phyloP scores from a whole-genome alignment of 2,329 filamentous ascomycete genomes.

The Pseudogymnoascus sp. region DNA sequence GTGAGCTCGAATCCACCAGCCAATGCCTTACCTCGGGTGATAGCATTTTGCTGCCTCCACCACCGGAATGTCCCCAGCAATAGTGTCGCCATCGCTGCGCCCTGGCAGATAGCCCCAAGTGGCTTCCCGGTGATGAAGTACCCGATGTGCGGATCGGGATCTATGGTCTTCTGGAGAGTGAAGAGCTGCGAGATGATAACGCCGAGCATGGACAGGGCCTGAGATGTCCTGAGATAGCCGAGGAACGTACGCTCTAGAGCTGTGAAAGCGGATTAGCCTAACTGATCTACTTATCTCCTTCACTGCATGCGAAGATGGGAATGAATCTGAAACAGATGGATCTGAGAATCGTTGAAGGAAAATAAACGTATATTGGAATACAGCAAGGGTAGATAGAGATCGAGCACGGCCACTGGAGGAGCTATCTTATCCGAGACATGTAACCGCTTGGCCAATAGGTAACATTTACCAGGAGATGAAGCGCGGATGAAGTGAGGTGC shows the following conservation, averaged over 20 bases:
- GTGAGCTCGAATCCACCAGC: conserved; percentile 52
- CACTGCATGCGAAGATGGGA: not conserved
- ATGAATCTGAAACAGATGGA: not conserved
- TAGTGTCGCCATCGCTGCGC: conserved; percentile 33
- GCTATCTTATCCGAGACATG: conserved; percentile 3
- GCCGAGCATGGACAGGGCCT: conserved; percentile 59
- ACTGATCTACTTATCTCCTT: not conserved
- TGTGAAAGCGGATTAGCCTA: conserved; percentile 28
- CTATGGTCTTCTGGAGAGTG: conserved; percentile 36
- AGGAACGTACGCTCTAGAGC: conserved; percentile 69
- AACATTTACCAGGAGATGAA: conserved; percentile 5
- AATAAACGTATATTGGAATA: not conserved
- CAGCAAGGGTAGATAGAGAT: not conserved
- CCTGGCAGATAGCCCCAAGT: conserved; percentile 38
- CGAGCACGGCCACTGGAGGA: not conserved
- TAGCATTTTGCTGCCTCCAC: conserved; percentile 52
- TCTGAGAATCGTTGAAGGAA: not conserved
- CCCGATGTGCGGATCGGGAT: conserved; percentile 37
- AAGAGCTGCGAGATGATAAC: conserved; percentile 61
- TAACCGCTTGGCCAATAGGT: not conserved
- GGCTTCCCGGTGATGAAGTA: conserved; percentile 55
- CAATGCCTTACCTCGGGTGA: conserved; percentile 47
- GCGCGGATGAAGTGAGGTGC: not conserved
- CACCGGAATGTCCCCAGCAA: conserved; percentile 49
- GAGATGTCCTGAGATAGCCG: conserved; percentile 62